phyloP scores from a whole-genome alignment of 73 alveolate genomes.

The Paramecium tetraurelia region DNA sequence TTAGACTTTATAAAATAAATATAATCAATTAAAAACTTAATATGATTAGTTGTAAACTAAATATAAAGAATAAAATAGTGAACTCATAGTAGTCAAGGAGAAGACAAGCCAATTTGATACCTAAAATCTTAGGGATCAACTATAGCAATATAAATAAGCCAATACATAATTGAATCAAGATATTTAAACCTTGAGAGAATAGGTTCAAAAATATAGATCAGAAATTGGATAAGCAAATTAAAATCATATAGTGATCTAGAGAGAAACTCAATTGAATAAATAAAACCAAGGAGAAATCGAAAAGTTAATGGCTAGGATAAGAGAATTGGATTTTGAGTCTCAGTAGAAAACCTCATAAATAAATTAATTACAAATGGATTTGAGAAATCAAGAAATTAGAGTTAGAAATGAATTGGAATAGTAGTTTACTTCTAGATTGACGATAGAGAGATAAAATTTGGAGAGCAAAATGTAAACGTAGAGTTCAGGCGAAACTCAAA shows the following conservation, averaged over 20 bases:
- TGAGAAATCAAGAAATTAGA: not conserved
- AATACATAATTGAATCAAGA: not conserved
- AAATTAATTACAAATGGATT: not conserved
- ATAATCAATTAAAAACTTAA: not conserved
- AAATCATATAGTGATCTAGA: not conserved
- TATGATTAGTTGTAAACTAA: not conserved
- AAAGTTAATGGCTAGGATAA: not conserved
- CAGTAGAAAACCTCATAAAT: not conserved
- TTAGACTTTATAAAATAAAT: not conserved
- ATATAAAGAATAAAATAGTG: not conserved
- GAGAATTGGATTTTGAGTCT: not conserved
- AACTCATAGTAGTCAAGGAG: not conserved
- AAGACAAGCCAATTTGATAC: not conserved
- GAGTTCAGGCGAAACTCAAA: not conserved
- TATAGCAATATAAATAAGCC: not conserved
- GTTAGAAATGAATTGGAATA: not conserved
- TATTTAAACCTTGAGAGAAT: not conserved
- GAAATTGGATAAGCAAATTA: not conserved
- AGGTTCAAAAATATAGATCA: not conserved
- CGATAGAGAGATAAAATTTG: not conserved
- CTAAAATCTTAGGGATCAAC: not conserved
- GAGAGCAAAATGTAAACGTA: not conserved
- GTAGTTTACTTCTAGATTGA: not conserved
- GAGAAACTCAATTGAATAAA: not conserved
- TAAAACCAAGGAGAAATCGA: not conserved